Evolutionary conservation across 345 rosid genomes (phyloP).

Genomic region (Ceriops zippeliana): DNA sequence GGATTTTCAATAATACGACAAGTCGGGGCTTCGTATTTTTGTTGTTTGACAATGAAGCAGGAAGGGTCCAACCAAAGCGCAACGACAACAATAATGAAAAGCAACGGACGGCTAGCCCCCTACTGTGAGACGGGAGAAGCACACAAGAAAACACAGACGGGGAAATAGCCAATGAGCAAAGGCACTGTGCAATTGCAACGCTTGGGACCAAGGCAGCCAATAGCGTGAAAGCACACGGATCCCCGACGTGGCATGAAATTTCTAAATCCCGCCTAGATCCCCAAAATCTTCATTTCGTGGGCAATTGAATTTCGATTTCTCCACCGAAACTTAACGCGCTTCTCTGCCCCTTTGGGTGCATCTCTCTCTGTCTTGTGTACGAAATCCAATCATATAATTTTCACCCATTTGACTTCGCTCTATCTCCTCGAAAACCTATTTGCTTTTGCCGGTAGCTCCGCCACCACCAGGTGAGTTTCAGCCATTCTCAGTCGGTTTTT

Average conservation of each 20-base stretch:
- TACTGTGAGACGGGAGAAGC: constrained; percentile 46
- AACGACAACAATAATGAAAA: not conserved
- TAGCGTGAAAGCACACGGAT: constrained; percentile 38
- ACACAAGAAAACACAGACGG: constrained; percentile 51
- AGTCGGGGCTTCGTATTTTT: no score
- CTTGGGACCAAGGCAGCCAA: constrained; percentile 31
- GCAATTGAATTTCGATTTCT: constrained; percentile 80
- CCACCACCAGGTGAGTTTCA: constrained; percentile 23
- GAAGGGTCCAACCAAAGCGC: no score
- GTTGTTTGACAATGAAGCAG: no score
- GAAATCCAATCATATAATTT: not conserved
- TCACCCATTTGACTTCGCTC: not conserved
- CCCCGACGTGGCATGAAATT: constrained; percentile 57
- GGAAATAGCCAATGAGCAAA: not conserved
- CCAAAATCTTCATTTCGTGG: constrained; percentile 49
- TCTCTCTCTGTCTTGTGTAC: no score
- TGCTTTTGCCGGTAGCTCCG: no score
- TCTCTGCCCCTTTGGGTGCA: constrained; percentile 19
- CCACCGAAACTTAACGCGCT: constrained; percentile 41
- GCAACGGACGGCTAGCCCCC: not conserved
- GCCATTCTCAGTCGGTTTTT: not conserved
- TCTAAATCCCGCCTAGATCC: constrained; percentile 88
- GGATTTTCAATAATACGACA: no score
- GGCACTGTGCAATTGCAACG: not conserved
- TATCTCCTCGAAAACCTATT: constrained; percentile 19